Evolutionary conservation across 345 rosid genomes (phyloP), one percentile per base, ranked within the genome.

Genomic region (Eutrema heterophyllum): DNA sequence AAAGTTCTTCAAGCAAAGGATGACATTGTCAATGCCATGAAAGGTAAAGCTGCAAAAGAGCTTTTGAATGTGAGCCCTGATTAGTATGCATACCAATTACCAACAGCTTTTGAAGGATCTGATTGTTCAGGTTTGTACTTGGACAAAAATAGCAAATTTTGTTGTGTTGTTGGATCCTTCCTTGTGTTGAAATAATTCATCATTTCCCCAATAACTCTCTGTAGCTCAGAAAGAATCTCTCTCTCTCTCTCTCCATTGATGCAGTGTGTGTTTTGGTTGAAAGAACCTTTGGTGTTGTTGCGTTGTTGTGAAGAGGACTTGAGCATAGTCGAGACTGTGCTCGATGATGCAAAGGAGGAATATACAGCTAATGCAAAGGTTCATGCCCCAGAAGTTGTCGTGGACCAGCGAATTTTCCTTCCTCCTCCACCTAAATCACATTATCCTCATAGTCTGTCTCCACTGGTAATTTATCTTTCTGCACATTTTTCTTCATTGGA

Each of bases 1-100:
- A n/a, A n/a, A n/a, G n/a, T n/a, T 74, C 97, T 91, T 83, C 92
- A 87, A 79, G 91, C 91, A 67, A 91, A 91, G 76, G 95, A 91
- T 83, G 97, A 91, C 65, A 83, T 83, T 62, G 84, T 91, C 46
- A 91, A 83, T 80, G 75, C 81, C 66, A 91, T 91, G 91, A 89
- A 80, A 67, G 91, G 86, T 16, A 80, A 81, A 12, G 87, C 95
- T 15, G 73, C 83, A 15, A 89, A 86, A 79, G 95, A 91, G 38
- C 89, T 91, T 74, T 81, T 89, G 72, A 85, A 66, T 67, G 91
- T 85, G 67, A 84, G 86, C 55, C 69, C 39, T 14, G 64, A 87
- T 78, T 84, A 84, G 60, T 75, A 83, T 79, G 77, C 33, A 1
- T 91, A 91, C 70, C 76, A 65, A 70, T n/a, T n/a, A n/a, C 65